A percentile compares a stretch with the other conserved stretches of the same genome.
Evolutionary conservation across 208 protist species (phyloP).

Genomic region (Wallacemonas sp.): DNA sequence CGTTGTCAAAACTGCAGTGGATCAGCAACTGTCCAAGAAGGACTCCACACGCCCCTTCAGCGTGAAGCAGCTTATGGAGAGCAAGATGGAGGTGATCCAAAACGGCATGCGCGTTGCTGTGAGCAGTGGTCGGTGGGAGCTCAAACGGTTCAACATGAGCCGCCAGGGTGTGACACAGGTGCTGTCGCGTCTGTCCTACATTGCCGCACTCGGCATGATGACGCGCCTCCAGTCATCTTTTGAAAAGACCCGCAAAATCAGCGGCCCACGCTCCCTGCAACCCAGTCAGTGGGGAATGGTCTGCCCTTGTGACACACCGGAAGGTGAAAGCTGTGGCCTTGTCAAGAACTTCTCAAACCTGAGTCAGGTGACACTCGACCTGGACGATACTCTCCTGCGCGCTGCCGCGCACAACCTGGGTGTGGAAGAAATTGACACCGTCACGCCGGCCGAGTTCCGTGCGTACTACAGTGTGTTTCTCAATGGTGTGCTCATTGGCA

Average conservation of each 20-base stretch:
- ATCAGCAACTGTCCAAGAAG: conserved; percentile 89
- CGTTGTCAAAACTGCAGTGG: conserved; percentile 92
- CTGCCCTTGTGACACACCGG: conserved; percentile 99
- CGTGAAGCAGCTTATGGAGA: conserved; percentile 90
- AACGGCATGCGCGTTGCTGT: conserved; percentile 97
- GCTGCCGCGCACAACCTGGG: conserved; percentile 72
- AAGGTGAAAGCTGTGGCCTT: conserved; percentile 98
- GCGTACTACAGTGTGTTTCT: conserved; percentile 82
- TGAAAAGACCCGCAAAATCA: conserved; percentile 99
- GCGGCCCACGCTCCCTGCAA: conserved; percentile 95
- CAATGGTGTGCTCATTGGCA: conserved; percentile 82
- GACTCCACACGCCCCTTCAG: conserved; percentile 91
- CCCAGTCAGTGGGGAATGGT: conserved; percentile 99
- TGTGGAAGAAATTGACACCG: conserved; percentile 80
- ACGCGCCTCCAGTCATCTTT: conserved; percentile 98
- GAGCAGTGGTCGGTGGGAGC: conserved; percentile 95
- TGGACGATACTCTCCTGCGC: conserved; percentile 87
- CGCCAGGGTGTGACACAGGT: conserved; percentile 96
- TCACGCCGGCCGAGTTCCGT: conserved; percentile 66
- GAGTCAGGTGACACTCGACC: conserved; percentile 98
- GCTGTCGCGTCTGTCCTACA: conserved; percentile 98
- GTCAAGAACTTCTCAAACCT: conserved; percentile 99
- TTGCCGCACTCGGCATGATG: conserved; percentile 99
- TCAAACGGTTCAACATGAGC: conserved; percentile 98
- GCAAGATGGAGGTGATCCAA: conserved; percentile 96